These are phyloP conservation scores for Polyporus tsugae DNA, from an alignment of 1,284 basidiomycete genomes.

Conservation along the genomic window DNA sequence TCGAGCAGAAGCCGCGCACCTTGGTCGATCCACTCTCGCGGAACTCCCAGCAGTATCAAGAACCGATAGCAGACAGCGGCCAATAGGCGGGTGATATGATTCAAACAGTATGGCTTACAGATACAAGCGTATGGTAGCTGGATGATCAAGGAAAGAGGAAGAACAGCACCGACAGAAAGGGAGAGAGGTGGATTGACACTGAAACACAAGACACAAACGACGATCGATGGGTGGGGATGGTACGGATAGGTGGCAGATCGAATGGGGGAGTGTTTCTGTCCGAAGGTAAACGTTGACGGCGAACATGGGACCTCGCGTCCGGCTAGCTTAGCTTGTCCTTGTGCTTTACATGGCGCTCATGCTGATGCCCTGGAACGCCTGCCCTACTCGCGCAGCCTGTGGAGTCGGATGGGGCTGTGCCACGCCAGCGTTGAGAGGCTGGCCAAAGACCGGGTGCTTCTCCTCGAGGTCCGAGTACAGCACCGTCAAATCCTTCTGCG, in stretches of 20 bases:
- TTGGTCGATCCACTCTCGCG: too few relatives aligned
- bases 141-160: conserved; percentile 28
- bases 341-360: conserved; percentile 45
- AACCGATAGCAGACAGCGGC: not conserved
- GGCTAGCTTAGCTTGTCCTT: conserved; percentile 9
- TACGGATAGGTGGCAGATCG: conserved; percentile 14
- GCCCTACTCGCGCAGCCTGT: conserved; percentile 39
- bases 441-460: conserved; percentile 73
- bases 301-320: not conserved
- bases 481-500: conserved; percentile 87
- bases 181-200: conserved; percentile 14
- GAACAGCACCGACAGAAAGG: conserved; percentile 25
- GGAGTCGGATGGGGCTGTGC: conserved; percentile 47
- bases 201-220: conserved; percentile 23
- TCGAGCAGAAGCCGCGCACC: not conserved
- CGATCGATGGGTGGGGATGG: conserved; percentile 4
- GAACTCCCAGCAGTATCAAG: not conserved
- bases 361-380: conserved; percentile 45
- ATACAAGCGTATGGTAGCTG: conserved; percentile 48
- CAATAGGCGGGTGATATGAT: conserved; percentile 36
- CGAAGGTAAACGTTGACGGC: conserved; percentile 15
- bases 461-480: conserved; percentile 90
- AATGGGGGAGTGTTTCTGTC: conserved; percentile 28
- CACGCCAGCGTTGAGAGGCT: conserved; percentile 47
- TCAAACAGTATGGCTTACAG: conserved; percentile 44